Conservation (phyloP, 2,329 filamentous ascomycete species). For the Epichloe festucae region DNA sequence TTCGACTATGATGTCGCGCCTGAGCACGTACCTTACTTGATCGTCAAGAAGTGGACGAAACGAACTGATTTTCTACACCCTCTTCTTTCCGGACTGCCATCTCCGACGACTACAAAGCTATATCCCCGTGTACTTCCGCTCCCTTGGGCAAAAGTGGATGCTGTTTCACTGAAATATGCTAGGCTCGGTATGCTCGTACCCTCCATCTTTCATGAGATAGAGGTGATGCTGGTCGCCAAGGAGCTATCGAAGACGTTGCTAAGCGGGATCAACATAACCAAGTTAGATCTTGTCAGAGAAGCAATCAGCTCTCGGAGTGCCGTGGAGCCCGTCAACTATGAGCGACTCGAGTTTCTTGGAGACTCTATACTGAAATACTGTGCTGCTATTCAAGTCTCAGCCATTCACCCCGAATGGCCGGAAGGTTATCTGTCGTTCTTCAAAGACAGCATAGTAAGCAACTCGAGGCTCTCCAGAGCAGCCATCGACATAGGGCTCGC, state of each 20-base stretch:
- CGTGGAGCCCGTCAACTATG: conserved; percentile 53
- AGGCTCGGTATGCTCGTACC: conserved; percentile 54
- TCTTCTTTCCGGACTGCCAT: conserved; percentile 5
- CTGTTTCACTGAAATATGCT: conserved; percentile 28
- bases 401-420: conserved; percentile 49
- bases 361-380: conserved; percentile 72
- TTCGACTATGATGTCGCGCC: conserved; percentile 25
- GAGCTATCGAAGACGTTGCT: conserved; percentile 33
- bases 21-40: conserved; percentile 34
- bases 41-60: conserved; percentile 36
- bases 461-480: conserved; percentile 55
- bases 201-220: conserved; percentile 57
- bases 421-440: conserved; percentile 61
- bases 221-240: conserved; percentile 48
- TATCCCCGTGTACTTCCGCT: conserved; percentile 33
- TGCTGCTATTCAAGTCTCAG: conserved; percentile 50
- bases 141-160: conserved; percentile 35
- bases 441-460: conserved; percentile 62
- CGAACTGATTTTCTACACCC: conserved; percentile 47
- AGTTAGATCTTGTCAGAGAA: conserved; percentile 45
- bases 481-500: conserved; percentile 53
- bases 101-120: conserved; percentile 23
- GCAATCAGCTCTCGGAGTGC: conserved; percentile 59
- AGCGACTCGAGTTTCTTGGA: conserved; percentile 76
- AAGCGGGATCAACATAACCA: conserved; percentile 33